A percentile compares a stretch with the other conserved stretches of the same genome.
phyloP scores from a whole-genome alignment of 2,329 filamentous ascomycete species.

The Ophiostoma quercus region DNA sequence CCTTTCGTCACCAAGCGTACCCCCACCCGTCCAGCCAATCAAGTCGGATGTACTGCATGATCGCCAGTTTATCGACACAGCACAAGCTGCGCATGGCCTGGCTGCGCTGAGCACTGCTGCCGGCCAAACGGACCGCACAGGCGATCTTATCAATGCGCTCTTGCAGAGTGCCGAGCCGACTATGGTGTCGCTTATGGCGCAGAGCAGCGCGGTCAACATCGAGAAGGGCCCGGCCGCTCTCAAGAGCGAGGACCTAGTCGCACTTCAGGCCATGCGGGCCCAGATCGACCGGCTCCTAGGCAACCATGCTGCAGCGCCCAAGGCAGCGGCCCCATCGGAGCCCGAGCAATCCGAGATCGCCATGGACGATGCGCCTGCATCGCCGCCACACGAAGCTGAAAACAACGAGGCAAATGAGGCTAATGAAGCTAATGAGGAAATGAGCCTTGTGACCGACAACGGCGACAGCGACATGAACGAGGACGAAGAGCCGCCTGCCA shows the following conservation, averaged over 20 bases:
- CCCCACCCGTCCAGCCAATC: not conserved
- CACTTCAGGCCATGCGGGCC: slow-evolving; percentile 44
- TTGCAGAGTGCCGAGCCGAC: slow-evolving; percentile 47
- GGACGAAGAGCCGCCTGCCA: slow-evolving; percentile 23
- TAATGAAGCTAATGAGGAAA: slow-evolving; percentile 22
- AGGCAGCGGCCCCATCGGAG: not conserved
- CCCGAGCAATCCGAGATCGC: slow-evolving; percentile 15
- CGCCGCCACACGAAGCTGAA: slow-evolving; percentile 13
- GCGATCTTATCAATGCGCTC: slow-evolving; percentile 54
- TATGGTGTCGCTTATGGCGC: slow-evolving; percentile 47
- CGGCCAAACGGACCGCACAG: slow-evolving; percentile 33
- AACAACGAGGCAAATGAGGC: slow-evolving; percentile 18
- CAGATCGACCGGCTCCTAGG: slow-evolving; percentile 35
- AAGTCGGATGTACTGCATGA: slow-evolving; percentile 29
- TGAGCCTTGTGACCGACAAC: slow-evolving; percentile 28
- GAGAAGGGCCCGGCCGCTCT: slow-evolving; percentile 36
- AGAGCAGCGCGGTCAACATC: slow-evolving; percentile 42
- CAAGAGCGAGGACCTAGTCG: slow-evolving; percentile 39
- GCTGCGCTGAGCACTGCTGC: slow-evolving; percentile 10
- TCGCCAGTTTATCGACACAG: slow-evolving; percentile 51
- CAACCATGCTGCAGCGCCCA: not conserved
- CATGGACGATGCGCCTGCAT: slow-evolving; percentile 19
- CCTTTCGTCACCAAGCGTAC: not conserved
- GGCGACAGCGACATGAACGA: slow-evolving; percentile 27
- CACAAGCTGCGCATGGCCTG: slow-evolving; percentile 62